These are phyloP conservation scores for Termitomyces sp. DNA, from an alignment of 1,284 basidiomycete species.

Conservation along the genomic window DNA sequence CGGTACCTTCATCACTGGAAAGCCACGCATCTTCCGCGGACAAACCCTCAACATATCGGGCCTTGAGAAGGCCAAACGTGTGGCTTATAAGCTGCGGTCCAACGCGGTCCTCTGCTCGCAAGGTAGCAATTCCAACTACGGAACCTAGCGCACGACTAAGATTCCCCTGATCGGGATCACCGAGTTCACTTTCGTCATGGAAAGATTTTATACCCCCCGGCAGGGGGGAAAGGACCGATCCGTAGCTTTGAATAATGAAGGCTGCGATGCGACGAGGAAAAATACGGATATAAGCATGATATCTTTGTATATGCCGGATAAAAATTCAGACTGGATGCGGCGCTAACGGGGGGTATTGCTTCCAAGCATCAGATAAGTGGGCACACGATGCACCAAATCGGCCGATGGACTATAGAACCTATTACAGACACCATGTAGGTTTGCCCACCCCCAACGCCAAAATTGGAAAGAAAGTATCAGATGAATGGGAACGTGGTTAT, in stretches of 20 bases:
- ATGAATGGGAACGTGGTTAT: slow-evolving; percentile 26
- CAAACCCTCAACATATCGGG: slow-evolving; percentile 54
- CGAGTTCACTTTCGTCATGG: slow-evolving; percentile 32
- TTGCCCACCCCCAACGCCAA: slow-evolving; percentile 20
- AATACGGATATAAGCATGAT: slow-evolving; percentile 21
- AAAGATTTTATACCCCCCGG: slow-evolving; percentile 46
- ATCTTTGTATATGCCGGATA: slow-evolving; percentile 5
- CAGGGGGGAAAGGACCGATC: slow-evolving; percentile 77
- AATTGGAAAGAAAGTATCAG: slow-evolving; percentile 24
- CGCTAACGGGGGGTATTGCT: background rate
- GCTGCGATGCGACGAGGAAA: slow-evolving; percentile 41
- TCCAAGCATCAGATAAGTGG: slow-evolving; percentile 23
- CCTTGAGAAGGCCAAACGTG: slow-evolving; percentile 90
- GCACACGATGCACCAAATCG: slow-evolving; percentile 22
- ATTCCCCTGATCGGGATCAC: slow-evolving; percentile 67
- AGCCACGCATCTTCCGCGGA: slow-evolving; percentile 83
- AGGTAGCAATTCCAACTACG: slow-evolving; percentile 85
- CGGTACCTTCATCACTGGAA: slow-evolving; percentile 82
- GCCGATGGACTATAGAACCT: slow-evolving; percentile 14
- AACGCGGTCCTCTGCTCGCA: slow-evolving; percentile 85
- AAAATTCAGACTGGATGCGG: background rate
- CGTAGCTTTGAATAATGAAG: slow-evolving; percentile 94
- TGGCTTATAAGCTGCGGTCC: slow-evolving; percentile 90
- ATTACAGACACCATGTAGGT: background rate
- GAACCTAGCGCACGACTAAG: slow-evolving; percentile 85